phyloP scores from a whole-genome alignment of 371 early-diverging fungal species.

The Neoconidiobolus thromboides region DNA sequence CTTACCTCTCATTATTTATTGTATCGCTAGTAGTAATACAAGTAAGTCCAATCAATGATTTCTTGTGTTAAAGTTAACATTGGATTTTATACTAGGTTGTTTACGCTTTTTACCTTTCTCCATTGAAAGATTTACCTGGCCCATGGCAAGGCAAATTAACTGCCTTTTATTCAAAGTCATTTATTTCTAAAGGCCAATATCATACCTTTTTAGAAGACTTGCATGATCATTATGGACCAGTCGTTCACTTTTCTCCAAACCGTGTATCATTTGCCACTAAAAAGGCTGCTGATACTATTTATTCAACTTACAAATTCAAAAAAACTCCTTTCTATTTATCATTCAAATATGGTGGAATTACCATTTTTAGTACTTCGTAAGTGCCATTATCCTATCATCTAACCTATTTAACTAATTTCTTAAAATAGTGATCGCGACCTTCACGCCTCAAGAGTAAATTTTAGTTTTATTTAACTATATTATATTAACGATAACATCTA shows the following conservation, averaged over 20 bases:
- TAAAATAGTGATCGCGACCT: no score
- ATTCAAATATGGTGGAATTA: background rate
- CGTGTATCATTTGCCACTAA: background rate
- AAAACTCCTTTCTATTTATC: background rate
- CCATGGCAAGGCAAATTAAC: background rate
- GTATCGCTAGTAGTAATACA: no score
- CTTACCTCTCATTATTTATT: no score
- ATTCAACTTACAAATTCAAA: background rate
- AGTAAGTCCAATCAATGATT: no score
- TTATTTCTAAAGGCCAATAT: background rate
- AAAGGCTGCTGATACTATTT: background rate
- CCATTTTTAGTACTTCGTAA: background rate
- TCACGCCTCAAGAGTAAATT: no score
- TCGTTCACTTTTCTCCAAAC: background rate
- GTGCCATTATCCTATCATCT: no score
- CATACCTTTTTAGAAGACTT: background rate
- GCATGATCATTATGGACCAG: background rate
- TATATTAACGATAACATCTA: background rate
- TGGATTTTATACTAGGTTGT: no score
- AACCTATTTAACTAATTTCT: no score
- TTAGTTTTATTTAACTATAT: no score
- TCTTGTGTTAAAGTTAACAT: no score
- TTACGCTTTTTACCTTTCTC: background rate
- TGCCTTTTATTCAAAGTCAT: background rate
- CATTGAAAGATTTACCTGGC: background rate